Conservation (phyloP, 2,329 filamentous ascomycete species). For the Beauveria scarabaeidicola region DNA sequence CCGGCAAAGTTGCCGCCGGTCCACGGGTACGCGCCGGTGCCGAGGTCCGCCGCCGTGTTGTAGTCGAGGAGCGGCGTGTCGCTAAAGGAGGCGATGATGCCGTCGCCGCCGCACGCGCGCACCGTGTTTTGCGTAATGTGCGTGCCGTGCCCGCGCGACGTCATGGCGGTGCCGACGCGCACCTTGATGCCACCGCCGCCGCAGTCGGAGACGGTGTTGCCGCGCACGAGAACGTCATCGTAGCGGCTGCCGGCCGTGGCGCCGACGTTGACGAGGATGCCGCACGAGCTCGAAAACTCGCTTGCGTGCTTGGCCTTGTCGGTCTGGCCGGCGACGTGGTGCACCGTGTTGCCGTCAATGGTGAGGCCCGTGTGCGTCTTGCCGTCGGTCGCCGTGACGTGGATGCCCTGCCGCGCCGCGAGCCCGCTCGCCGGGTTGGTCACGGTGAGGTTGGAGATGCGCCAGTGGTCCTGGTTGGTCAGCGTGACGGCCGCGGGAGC, state of each 20-base stretch:
- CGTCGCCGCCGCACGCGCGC: constrained; percentile 18
- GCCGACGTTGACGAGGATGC: constrained; percentile 15
- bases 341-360: constrained; percentile 16
- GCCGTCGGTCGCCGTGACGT: constrained; percentile 16
- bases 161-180: constrained; percentile 15
- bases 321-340: constrained; percentile 18
- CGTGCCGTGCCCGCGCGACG: constrained; percentile 10
- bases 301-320: constrained; percentile 15
- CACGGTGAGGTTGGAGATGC: constrained; percentile 16
- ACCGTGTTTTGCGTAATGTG: constrained; percentile 17
- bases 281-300: constrained; percentile 15
- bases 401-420: constrained; percentile 16
- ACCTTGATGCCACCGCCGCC: constrained; percentile 21
- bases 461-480: constrained; percentile 19
- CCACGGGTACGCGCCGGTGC: constrained; percentile 18
- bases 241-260: constrained; percentile 15
- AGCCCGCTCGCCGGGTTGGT: constrained; percentile 15
- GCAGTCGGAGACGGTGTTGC: constrained; percentile 17
- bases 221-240: constrained; percentile 16
- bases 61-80: constrained; percentile 16
- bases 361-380: constrained; percentile 17
- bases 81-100: constrained; percentile 17
- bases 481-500: constrained; percentile 14
- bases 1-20: constrained; percentile 21
- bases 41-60: constrained; percentile 17